These are phyloP conservation scores for Zygoascus meyerae DNA, from an alignment of 1,139 yeast species.

Conservation along the genomic window DNA sequence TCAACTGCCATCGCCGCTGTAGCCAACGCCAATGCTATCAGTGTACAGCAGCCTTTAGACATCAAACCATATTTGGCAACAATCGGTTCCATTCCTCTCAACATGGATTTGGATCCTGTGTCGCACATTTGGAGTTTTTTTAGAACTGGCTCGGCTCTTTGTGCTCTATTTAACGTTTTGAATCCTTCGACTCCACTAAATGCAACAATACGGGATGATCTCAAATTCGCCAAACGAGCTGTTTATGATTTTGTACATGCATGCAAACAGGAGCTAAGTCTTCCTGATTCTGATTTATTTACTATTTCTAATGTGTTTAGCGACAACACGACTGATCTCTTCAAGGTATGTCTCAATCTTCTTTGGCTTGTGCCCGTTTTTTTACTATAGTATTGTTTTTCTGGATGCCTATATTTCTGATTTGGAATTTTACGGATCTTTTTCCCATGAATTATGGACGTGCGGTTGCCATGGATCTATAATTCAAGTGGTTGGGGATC, in stretches of 20 bases:
- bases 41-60: not conserved
- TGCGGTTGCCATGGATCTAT: too few relatives aligned
- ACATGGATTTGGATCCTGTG: constrained; percentile 65
- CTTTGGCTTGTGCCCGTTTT: too few relatives aligned
- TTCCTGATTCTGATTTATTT: constrained; percentile 77
- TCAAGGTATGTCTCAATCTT: constrained; percentile 37
- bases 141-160: constrained; percentile 89
- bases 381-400: too few relatives aligned
- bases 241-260: constrained; percentile 88
- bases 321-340: constrained; percentile 70
- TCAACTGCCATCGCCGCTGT: constrained; percentile 9
- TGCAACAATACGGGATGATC: constrained; percentile 44
- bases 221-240: constrained; percentile 79
- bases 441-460: too few relatives aligned
- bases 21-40: not conserved
- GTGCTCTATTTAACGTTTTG: constrained; percentile 69
- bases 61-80: constrained; percentile 9
- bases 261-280: constrained; percentile 68
- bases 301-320: constrained; percentile 87
- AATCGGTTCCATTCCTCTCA: constrained; percentile 28
- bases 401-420: too few relatives aligned
- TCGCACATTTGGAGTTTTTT: constrained; percentile 84
- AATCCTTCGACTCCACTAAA: constrained; percentile 33
- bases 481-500: too few relatives aligned
- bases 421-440: too few relatives aligned